phyloP scores from a whole-genome alignment of 2,329 filamentous ascomycete genomes.

The Trichophaea hybrida region DNA sequence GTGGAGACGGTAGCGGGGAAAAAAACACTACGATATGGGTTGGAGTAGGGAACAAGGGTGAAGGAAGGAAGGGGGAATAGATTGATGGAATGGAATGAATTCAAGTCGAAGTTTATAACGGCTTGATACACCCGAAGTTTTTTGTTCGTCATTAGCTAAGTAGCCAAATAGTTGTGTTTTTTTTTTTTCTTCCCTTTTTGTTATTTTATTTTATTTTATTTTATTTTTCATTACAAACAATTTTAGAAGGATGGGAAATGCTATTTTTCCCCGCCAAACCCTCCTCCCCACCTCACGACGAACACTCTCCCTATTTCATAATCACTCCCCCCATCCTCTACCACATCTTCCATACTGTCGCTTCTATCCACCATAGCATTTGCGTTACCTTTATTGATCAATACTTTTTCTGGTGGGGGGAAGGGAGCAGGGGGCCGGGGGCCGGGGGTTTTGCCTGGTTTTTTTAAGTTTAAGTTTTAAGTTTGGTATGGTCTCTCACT shows the following conservation, averaged over 20 bases:
- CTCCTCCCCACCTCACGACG: too few relatives aligned
- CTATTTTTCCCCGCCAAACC: neutral
- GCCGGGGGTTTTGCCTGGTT: neutral
- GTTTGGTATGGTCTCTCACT: neutral
- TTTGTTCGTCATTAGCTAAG: too few relatives aligned
- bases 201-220: constrained; percentile 6
- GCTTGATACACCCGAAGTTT: too few relatives aligned
- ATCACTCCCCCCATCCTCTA: too few relatives aligned
- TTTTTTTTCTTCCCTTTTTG: constrained; percentile 2
- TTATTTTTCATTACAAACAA: neutral
- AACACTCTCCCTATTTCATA: too few relatives aligned
- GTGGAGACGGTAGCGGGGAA: neutral
- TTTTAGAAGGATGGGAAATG: neutral
- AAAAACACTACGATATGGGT: neutral
- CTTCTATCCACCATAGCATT: too few relatives aligned
- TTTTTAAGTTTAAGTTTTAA: neutral
- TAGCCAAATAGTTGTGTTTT: constrained; percentile 1
- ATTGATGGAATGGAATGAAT: neutral
- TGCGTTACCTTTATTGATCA: neutral
- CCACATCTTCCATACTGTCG: too few relatives aligned
- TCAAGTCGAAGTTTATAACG: neutral
- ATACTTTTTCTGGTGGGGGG: neutral
- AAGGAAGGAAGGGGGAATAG: neutral
- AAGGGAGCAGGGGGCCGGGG: too few relatives aligned
- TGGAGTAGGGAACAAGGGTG: neutral